phyloP scores from a whole-genome alignment of 75 land plant genomes.

The Pinus taeda region DNA sequence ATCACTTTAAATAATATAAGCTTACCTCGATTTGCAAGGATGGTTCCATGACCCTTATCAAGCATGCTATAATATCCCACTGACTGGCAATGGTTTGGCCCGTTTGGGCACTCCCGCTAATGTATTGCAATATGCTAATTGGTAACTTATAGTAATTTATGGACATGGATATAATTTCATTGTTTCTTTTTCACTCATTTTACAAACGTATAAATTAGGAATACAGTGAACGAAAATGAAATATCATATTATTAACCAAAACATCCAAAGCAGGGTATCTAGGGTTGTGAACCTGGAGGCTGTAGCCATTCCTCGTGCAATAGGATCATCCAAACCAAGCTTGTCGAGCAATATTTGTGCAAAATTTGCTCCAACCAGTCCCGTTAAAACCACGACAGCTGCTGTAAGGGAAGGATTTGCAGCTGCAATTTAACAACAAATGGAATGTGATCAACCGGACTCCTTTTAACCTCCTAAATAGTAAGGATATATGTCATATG shows the following conservation, averaged over 20 bases:
- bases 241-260: neutral
- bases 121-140: neutral
- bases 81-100: neutral
- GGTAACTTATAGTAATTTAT: neutral
- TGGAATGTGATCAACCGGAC: neutral
- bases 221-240: neutral
- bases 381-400: constrained; percentile 92
- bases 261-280: neutral
- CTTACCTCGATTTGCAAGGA: neutral
- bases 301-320: constrained; percentile 97
- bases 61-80: neutral
- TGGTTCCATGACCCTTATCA: neutral
- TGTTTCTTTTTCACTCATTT: neutral
- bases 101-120: neutral
- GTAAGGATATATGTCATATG: neutral
- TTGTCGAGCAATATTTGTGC: constrained; percentile 83
- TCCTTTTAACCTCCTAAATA: no score
- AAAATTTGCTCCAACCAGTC: constrained; percentile 95
- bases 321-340: constrained; percentile 79
- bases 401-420: constrained; percentile 90
- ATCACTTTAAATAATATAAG: no score
- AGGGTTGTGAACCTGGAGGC: constrained; percentile 86
- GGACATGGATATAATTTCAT: neutral
- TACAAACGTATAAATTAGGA: neutral
- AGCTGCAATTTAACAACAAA: constrained; percentile 37